Evolutionary conservation across 441 rosid genomes (phyloP).

Genomic region (Codiaeum variegatum): DNA sequence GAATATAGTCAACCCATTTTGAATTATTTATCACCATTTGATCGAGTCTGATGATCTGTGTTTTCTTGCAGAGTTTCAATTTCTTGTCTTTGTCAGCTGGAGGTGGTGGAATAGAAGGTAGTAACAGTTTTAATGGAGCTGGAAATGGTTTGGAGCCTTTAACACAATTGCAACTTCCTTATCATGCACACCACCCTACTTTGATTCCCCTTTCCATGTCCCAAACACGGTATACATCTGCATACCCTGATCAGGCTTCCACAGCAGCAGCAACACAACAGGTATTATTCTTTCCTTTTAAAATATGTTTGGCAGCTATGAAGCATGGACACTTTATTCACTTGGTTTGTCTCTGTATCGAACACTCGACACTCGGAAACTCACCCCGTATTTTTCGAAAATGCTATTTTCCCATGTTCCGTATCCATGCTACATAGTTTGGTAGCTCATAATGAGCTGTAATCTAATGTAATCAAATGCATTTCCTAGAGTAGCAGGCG

Average conservation of each 20-base stretch:
- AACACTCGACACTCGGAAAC: too few species aligned
- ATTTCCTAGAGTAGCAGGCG: not conserved
- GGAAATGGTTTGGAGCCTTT: conserved; percentile 30
- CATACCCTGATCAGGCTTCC: conserved; percentile 43
- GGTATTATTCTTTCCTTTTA: conserved; percentile 34
- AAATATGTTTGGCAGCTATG: too few species aligned
- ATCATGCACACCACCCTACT: conserved; percentile 38
- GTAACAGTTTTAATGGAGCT: conserved; percentile 19
- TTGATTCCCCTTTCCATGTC: conserved; percentile 31
- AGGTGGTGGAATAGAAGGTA: conserved; percentile 26
- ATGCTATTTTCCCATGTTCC: too few species aligned
- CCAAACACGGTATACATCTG: conserved; percentile 28
- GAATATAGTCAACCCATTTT: conserved; percentile 7
- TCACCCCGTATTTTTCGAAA: too few species aligned
- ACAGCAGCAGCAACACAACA: conserved; percentile 42
- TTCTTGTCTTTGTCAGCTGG: conserved; percentile 63
- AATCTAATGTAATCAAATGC: too few species aligned
- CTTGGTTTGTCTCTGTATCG: too few species aligned
- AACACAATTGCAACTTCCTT: conserved; percentile 38
- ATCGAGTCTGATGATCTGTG: conserved; percentile 18
- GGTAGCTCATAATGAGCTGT: too few species aligned
- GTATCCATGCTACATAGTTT: too few species aligned
- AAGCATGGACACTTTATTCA: too few species aligned
- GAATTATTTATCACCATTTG: conserved; percentile 8
- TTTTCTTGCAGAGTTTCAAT: conserved; percentile 50